Evolutionary conservation across 495 filamentous ascomycete genomes (phyloP).

Genomic region (Penicillium desertorum): DNA sequence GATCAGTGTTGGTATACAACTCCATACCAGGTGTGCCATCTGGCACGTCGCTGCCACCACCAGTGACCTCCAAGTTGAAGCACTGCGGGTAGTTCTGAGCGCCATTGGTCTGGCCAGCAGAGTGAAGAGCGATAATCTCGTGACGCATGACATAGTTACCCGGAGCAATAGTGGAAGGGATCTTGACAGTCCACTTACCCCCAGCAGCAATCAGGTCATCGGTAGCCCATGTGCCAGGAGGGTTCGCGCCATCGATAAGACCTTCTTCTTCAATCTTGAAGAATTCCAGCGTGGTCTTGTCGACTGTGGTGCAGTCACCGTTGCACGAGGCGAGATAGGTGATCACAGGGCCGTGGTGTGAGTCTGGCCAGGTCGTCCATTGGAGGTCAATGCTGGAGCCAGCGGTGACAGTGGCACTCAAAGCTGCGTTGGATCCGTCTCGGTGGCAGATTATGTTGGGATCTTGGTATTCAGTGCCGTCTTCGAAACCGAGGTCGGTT

Average conservation of each 20-base stretch:
- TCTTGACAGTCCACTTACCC: conserved; percentile 63
- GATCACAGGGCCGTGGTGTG: conserved; percentile 69
- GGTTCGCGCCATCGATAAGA: conserved; percentile 46
- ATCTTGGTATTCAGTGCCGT: conserved; percentile 46
- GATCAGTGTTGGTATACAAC: conserved; percentile 58
- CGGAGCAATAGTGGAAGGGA: conserved; percentile 58
- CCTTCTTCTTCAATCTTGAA: conserved; percentile 75
- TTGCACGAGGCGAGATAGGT: conserved; percentile 72
- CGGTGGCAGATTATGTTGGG: conserved; percentile 70
- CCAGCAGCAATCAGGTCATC: conserved; percentile 63
- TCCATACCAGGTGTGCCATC: conserved; percentile 54
- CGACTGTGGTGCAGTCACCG: conserved; percentile 61
- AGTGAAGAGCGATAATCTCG: conserved; percentile 74
- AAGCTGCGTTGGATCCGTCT: conserved; percentile 49
- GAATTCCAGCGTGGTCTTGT: conserved; percentile 62
- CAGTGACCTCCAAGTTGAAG: conserved; percentile 67
- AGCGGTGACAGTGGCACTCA: conserved; percentile 53
- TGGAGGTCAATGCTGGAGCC: conserved; percentile 56
- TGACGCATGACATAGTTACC: conserved; percentile 77
- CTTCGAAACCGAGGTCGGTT: conserved; percentile 59
- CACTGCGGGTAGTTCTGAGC: conserved; percentile 78
- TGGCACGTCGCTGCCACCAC: conserved; percentile 55
- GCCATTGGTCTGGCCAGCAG: conserved; percentile 51
- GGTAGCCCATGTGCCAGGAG: conserved; percentile 60
- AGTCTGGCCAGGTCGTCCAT: conserved; percentile 67